Percentiles rank a stretch among this genome's conserved stretches.
These are phyloP conservation scores for Penicillium tannophilum DNA, from an alignment of 495 filamentous ascomycete species.

Conservation along the genomic window DNA sequence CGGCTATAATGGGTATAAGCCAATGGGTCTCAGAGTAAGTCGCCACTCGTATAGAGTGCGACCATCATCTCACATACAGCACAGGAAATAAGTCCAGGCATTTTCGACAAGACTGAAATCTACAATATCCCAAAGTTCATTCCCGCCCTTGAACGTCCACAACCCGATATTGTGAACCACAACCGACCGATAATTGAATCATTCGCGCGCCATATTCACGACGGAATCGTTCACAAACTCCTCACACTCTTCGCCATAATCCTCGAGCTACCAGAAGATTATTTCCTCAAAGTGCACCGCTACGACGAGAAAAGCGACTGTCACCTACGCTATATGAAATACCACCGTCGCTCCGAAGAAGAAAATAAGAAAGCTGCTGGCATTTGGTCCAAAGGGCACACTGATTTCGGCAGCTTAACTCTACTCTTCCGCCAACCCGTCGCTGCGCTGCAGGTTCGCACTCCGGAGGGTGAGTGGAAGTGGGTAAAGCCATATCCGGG, in stretches of 20 bases:
- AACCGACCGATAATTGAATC: slow-evolving; percentile 47
- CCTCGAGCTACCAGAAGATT: slow-evolving; percentile 55
- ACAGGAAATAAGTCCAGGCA: slow-evolving; percentile 28
- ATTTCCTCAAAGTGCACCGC: slow-evolving; percentile 50
- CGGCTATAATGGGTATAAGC: slow-evolving; percentile 43
- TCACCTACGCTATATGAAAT: slow-evolving; percentile 60
- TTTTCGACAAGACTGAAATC: slow-evolving; percentile 55
- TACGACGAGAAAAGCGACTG: slow-evolving; percentile 49
- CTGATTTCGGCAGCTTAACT: slow-evolving; percentile 56
- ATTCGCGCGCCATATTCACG: slow-evolving; percentile 50
- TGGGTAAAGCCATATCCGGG: slow-evolving; percentile 33
- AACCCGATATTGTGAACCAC: slow-evolving; percentile 43
- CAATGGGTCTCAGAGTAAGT: slow-evolving; percentile 7
- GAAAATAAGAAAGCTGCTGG: slow-evolving; percentile 45
- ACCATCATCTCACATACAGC: not conserved
- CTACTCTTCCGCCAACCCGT: slow-evolving; percentile 59
- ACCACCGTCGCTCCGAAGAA: slow-evolving; percentile 44
- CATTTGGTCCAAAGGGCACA: slow-evolving; percentile 51
- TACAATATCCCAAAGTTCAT: slow-evolving; percentile 59
- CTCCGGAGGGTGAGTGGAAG: slow-evolving; percentile 29
- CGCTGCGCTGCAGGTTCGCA: slow-evolving; percentile 54
- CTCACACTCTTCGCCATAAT: slow-evolving; percentile 51
- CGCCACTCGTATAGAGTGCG: not conserved
- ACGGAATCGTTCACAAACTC: slow-evolving; percentile 47
- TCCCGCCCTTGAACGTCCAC: slow-evolving; percentile 39